Evolutionary conservation across 805 yeast species (phyloP).

Genomic region (Grigorovia humatica): DNA sequence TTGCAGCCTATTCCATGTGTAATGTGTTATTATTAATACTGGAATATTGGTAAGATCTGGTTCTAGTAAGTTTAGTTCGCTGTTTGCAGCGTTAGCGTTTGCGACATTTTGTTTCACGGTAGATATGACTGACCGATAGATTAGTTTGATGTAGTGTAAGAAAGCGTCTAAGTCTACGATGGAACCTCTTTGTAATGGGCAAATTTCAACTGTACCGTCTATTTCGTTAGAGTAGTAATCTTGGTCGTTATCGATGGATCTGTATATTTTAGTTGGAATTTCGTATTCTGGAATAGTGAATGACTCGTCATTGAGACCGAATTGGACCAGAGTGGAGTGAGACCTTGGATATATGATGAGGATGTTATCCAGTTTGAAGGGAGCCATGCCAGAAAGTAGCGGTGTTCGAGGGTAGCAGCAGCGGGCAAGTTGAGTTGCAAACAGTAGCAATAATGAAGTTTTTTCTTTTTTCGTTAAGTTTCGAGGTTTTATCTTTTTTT

Average conservation of each 20-base stretch:
- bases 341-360: constrained; percentile 74
- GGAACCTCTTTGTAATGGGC: constrained; percentile 55
- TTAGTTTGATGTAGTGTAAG: constrained; percentile 42
- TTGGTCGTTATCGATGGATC: constrained; percentile 27
- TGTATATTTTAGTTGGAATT: constrained; percentile 70
- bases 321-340: constrained; percentile 57
- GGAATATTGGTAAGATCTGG: constrained; percentile 44
- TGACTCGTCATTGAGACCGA: constrained; percentile 56
- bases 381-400: constrained; percentile 24
- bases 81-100: constrained; percentile 15
- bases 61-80: constrained; percentile 8
- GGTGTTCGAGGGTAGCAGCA: too few relatives aligned
- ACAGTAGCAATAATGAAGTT: too few relatives aligned
- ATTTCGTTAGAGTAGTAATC: constrained; percentile 23
- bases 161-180: constrained; percentile 64
- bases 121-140: constrained; percentile 37
- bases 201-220: constrained; percentile 30
- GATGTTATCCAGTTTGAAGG: constrained; percentile 25
- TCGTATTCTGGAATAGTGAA: constrained; percentile 65
- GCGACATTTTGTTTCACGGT: constrained; percentile 11
- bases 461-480: too few relatives aligned
- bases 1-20: constrained; percentile 58
- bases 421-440: background rate
- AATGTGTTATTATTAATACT: constrained; percentile 53
- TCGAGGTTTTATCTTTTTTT: too few relatives aligned